A percentile compares a stretch with the other conserved stretches of the same genome.
phyloP scores from a whole-genome alignment of 768 basidiomycete genomes.

The Kwoniella newhampshirensis region DNA sequence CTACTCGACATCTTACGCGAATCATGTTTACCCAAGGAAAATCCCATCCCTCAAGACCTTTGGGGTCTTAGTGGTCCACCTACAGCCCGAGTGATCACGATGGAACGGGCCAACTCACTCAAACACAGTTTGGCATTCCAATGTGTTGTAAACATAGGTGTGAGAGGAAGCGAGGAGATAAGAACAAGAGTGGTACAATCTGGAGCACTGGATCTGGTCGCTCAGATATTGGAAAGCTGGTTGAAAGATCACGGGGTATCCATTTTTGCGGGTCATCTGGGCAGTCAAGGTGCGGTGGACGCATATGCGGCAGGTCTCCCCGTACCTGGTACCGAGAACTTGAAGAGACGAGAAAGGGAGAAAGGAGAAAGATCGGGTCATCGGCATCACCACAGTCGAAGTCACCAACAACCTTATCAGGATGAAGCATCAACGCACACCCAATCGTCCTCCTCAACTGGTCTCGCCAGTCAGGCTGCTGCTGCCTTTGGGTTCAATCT shows the following conservation, averaged over 20 bases:
- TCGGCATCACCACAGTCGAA: constrained; percentile 11
- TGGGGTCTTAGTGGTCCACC: constrained; percentile 52
- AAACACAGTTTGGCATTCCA: constrained; percentile 84
- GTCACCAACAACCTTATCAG: neutral
- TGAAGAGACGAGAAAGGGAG: constrained; percentile 10
- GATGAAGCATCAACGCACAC: neutral
- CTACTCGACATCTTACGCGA: constrained; percentile 88
- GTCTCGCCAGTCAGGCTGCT: constrained; percentile 11
- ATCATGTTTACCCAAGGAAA: constrained; percentile 43
- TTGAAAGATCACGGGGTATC: constrained; percentile 82
- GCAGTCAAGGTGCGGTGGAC: constrained; percentile 56
- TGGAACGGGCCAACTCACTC: constrained; percentile 47
- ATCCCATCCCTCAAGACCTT: constrained; percentile 38
- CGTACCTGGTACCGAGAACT: constrained; percentile 18
- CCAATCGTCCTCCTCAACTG: constrained; percentile 5
- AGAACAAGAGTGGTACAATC: constrained; percentile 90
- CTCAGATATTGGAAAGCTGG: constrained; percentile 91
- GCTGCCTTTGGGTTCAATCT: constrained; percentile 15
- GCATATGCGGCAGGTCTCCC: constrained; percentile 21
- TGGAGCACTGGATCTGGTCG: constrained; percentile 88
- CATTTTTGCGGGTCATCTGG: constrained; percentile 74
- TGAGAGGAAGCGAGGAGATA: constrained; percentile 88
- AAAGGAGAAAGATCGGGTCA: constrained; percentile 10
- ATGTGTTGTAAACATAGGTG: constrained; percentile 95
- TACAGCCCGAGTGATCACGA: constrained; percentile 50